These are phyloP conservation scores for Phytophthora idaei DNA, from an alignment of 352 stramenopile genomes.

Conservation along the genomic window DNA sequence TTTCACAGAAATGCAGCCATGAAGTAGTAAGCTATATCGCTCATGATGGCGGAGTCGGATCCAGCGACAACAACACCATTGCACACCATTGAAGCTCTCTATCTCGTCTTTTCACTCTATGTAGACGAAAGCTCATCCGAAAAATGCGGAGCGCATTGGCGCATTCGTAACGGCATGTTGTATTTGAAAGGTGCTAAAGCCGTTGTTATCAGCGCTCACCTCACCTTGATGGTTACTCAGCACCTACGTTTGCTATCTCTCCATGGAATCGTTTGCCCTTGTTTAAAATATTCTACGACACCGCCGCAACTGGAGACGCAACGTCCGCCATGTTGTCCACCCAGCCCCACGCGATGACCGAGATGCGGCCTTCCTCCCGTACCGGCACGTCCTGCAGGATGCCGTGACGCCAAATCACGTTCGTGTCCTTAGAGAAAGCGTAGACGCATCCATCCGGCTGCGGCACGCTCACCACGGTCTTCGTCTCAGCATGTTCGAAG, in stretches of 20 bases:
- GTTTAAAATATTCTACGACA: conserved; percentile 19
- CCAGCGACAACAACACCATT: too few relatives aligned
- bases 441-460: conserved; percentile 94
- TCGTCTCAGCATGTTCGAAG: conserved; percentile 88
- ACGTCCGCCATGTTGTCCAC: conserved; percentile 72
- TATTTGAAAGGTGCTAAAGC: conserved; percentile 5
- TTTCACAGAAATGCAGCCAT: too few relatives aligned
- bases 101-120: too few relatives aligned
- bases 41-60: too few relatives aligned
- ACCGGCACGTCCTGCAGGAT: conserved; percentile 88
- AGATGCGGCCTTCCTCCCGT: conserved; percentile 91
- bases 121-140: not conserved
- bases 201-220: conserved; percentile 9
- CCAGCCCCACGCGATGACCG: conserved; percentile 94
- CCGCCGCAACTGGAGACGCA: conserved; percentile 1
- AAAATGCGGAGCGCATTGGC: too few relatives aligned
- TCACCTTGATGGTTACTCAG: conserved; percentile 1
- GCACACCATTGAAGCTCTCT: too few relatives aligned
- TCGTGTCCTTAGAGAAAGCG: conserved; percentile 93
- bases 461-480: conserved; percentile 91
- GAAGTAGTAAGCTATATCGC: too few relatives aligned
- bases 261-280: not conserved
- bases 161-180: not conserved
- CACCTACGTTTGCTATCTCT: conserved; percentile 5
- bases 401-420: conserved; percentile 94